Percentiles rank a stretch among this genome's conserved stretches.
phyloP scores from a whole-genome alignment of 805 yeast genomes.

The Cyberlindnera misumaiensis region DNA sequence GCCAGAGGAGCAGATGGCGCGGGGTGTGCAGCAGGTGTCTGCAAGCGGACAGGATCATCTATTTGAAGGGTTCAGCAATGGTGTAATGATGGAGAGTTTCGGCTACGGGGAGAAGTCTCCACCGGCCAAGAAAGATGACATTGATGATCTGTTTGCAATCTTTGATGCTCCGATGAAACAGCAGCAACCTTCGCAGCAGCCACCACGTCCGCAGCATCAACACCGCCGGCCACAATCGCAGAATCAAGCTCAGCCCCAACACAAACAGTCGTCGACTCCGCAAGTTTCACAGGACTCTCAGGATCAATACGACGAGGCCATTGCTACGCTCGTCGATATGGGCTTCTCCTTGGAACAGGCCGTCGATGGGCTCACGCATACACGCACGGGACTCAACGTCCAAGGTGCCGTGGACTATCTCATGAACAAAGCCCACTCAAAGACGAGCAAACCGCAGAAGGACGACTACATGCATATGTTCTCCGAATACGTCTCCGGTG shows the following conservation, averaged over 20 bases:
- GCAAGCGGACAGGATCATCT: constrained; percentile 7
- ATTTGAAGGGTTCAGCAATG: constrained; percentile 18
- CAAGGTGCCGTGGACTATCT: constrained; percentile 60
- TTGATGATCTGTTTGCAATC: constrained; percentile 28
- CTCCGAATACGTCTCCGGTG: constrained; percentile 16
- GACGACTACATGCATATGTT: constrained; percentile 18
- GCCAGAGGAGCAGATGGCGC: neutral
- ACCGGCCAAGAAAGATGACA: constrained; percentile 8
- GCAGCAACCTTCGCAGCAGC: constrained; percentile 1
- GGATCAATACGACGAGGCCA: constrained; percentile 35
- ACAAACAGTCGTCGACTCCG: neutral
- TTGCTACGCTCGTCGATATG: constrained; percentile 73
- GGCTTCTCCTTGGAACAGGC: constrained; percentile 66
- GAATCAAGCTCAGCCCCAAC: constrained; percentile 4
- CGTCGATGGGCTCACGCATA: constrained; percentile 47
- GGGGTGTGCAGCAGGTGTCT: neutral
- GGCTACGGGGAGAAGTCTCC: constrained; percentile 4
- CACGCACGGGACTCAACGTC: constrained; percentile 47
- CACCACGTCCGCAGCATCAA: constrained; percentile 3
- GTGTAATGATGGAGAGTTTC: constrained; percentile 16
- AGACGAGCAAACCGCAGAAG: constrained; percentile 16
- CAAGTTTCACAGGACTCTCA: constrained; percentile 29
- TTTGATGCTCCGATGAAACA: constrained; percentile 19
- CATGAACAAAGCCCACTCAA: constrained; percentile 52
- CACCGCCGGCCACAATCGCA: constrained; percentile 3